phyloP scores from a whole-genome alignment of 345 rosid species.

The Citrus maxima region DNA sequence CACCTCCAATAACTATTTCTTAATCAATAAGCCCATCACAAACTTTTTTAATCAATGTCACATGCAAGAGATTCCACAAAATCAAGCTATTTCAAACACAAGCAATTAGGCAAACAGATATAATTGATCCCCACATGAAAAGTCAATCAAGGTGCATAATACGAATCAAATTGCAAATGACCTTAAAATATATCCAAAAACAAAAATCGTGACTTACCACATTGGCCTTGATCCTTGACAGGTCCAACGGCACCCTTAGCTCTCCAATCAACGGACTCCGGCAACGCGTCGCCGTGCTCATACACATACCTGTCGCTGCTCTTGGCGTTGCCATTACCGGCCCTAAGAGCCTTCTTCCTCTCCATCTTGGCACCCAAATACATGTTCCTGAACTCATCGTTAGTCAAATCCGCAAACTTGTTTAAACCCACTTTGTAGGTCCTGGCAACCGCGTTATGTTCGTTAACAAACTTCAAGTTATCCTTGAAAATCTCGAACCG shows the following conservation, averaged over 20 bases:
- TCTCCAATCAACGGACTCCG: slow-evolving; percentile 51
- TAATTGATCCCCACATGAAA: too few relatives aligned
- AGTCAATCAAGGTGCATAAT: too few relatives aligned
- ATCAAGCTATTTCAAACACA: too few relatives aligned
- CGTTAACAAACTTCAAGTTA: slow-evolving; percentile 47
- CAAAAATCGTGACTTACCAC: slow-evolving; percentile 30
- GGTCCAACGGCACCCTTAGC: slow-evolving; percentile 41
- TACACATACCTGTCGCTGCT: slow-evolving; percentile 28
- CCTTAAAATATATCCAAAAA: too few relatives aligned
- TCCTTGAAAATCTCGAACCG: slow-evolving; percentile 60
- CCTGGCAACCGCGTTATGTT: slow-evolving; percentile 41
- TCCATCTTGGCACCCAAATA: slow-evolving; percentile 44
- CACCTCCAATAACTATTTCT: too few relatives aligned
- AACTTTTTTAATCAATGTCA: too few relatives aligned
- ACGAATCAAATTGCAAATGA: too few relatives aligned
- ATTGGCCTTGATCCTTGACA: slow-evolving; percentile 50
- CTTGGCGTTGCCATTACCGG: neutral
- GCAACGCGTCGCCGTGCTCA: slow-evolving; percentile 25
- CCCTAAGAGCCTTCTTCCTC: slow-evolving; percentile 4
- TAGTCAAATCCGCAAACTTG: slow-evolving; percentile 62
- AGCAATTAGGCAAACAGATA: too few relatives aligned
- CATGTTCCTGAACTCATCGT: slow-evolving; percentile 41
- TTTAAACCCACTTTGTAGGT: slow-evolving; percentile 53
- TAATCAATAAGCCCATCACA: too few relatives aligned
- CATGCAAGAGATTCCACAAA: too few relatives aligned